Evolutionary conservation across 2,329 filamentous ascomycete species (phyloP).

Genomic region (Colletotrichum navitas): DNA sequence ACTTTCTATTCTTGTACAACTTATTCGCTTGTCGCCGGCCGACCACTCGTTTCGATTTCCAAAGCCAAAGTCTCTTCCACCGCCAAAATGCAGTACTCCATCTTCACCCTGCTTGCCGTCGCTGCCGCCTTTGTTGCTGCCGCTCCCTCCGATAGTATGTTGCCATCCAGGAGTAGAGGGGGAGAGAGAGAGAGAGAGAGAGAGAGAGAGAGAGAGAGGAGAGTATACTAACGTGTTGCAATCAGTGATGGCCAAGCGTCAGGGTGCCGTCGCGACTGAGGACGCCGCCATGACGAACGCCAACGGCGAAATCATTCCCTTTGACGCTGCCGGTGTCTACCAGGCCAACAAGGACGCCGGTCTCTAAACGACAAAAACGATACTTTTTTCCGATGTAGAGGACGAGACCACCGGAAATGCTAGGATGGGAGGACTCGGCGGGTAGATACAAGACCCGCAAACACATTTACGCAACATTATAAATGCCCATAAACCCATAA

Average conservation of each 20-base stretch:
- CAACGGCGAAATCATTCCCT: conserved; percentile 60
- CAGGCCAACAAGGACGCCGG: conserved; percentile 54
- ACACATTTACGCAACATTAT: conserved; percentile 21
- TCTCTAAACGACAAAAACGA: conserved; percentile 47
- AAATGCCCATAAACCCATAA: conserved; percentile 27
- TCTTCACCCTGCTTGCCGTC: conserved; percentile 61
- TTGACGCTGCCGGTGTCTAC: conserved; percentile 59
- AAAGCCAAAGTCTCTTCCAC: conserved; percentile 41
- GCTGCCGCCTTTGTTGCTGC: conserved; percentile 60
- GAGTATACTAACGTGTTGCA: conserved; percentile 30
- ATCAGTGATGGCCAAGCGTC: conserved; percentile 52
- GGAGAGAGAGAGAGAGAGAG: background rate
- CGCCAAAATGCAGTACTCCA: conserved; percentile 67
- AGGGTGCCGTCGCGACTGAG: conserved; percentile 51
- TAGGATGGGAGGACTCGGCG: background rate
- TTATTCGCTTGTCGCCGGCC: conserved; percentile 64
- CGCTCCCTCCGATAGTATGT: conserved; percentile 44
- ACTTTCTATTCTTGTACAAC: conserved; percentile 48
- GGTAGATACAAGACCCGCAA: background rate
- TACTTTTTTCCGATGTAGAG: background rate
- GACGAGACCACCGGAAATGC: conserved; percentile 1
- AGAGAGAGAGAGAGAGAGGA: background rate
- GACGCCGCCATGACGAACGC: conserved; percentile 61
- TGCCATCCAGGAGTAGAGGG: background rate
- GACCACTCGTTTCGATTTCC: conserved; percentile 55